These are phyloP conservation scores for Carpinus fangiana DNA, from an alignment of 306 rosid species.

Conservation along the genomic window DNA sequence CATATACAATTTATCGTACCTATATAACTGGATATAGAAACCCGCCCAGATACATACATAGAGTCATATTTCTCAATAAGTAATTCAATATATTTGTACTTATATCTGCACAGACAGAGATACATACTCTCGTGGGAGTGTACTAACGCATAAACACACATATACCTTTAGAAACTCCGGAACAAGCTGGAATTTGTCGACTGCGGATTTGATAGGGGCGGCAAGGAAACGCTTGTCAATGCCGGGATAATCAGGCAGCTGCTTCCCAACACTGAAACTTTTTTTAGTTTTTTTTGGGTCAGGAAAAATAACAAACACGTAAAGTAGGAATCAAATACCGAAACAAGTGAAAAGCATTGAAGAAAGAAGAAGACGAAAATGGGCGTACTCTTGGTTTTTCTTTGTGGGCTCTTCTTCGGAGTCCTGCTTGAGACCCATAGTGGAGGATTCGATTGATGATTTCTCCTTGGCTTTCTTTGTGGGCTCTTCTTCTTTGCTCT, in stretches of 20 bases:
- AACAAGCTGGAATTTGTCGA: slow-evolving; percentile 78
- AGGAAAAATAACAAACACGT: neutral
- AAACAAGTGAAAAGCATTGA: neutral
- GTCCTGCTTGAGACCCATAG: slow-evolving; percentile 32
- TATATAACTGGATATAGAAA: too few species aligned
- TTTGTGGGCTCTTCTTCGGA: slow-evolving; percentile 12
- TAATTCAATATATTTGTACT: neutral
- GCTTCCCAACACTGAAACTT: slow-evolving; percentile 23
- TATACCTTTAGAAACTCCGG: slow-evolving; percentile 88
- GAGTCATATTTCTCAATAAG: neutral
- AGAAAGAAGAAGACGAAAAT: neutral
- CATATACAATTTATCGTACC: too few species aligned
- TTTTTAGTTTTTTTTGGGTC: neutral
- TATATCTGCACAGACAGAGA: neutral
- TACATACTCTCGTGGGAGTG: too few species aligned
- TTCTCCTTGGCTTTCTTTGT: neutral
- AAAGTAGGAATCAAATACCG: neutral
- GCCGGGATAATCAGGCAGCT: slow-evolving; percentile 23
- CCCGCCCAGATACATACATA: neutral
- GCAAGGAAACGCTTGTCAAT: slow-evolving; percentile 62
- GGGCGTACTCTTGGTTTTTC: slow-evolving; percentile 19
- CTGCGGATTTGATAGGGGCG: slow-evolving; percentile 78
- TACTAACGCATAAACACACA: neutral
- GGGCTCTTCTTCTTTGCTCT: neutral
- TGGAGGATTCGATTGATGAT: neutral